Evolutionary conservation across 2,329 filamentous ascomycete species (phyloP), one percentile per base, ranked within the genome.

Genomic region (Epichloe typhina): DNA sequence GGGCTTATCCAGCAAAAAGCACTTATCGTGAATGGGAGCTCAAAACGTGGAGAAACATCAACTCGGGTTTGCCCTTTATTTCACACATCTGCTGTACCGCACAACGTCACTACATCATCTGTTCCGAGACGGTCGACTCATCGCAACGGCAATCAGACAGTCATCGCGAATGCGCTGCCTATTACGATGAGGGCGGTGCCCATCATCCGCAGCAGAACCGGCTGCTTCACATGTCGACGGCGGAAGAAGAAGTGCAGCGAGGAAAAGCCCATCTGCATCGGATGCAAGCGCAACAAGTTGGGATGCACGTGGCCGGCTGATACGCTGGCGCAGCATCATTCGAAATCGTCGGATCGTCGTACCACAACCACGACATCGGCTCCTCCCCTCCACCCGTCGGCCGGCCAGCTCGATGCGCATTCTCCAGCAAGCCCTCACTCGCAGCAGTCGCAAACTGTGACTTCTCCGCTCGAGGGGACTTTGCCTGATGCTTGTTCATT

Each of bases 201-300:
- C 53, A 65, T 67, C 53, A 65, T 67, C 50, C 59, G 65, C 53
- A 63, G 59, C 54, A 58, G 67, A 56, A 66, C 69, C 15, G 70
- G 70, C 52, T 74, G 72, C 62, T 64, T 74, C 60, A 74, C 70
- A 31, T 75, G 72, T 62, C 69, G 72, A 54, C 71, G 73, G 38
- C 68, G 73, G 53, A 78, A 77, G 62, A 76, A 76, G 55, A 70
- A 74, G 55, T 79, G 75, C 59, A 73, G 77, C 56, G 74, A 78
- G 62, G 68, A 71, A 54, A 69, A 72, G 52, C 75, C 75, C 6
- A 61, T 71, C 17, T 79, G 76, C 58, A 71, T 66, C 47, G 75
- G 77, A 57, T 79, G 75, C 62, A 72, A 72, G 58, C 68, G 74
- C 40, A 66, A 77, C 46, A 73, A 73, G 52, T 64, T 79, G 23